phyloP scores from a whole-genome alignment of 139 green algal species.

The Pedinophyceae sp. region DNA sequence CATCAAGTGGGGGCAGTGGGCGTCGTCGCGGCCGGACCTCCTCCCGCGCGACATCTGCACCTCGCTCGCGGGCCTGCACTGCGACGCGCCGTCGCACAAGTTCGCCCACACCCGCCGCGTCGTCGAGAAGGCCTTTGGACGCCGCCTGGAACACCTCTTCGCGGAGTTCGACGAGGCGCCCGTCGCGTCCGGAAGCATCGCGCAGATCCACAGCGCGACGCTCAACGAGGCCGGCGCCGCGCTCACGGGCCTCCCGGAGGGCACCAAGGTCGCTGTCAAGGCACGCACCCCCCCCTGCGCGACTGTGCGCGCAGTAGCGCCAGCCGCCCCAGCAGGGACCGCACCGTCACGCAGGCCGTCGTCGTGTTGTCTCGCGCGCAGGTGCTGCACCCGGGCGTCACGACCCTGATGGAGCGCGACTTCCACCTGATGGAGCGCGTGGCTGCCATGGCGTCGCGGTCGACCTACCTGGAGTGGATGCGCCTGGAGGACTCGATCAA shows the following conservation, averaged over 20 bases:
- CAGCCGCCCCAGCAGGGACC: background rate
- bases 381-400: constrained; percentile 76
- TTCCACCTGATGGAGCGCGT: constrained; percentile 67
- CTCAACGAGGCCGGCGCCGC: constrained; percentile 41
- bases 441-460: constrained; percentile 20
- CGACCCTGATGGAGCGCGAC: constrained; percentile 57
- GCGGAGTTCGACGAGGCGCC: constrained; percentile 58
- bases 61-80: constrained; percentile 57
- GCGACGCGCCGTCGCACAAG: constrained; percentile 27
- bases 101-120: constrained; percentile 19
- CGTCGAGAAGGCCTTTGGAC: constrained; percentile 59
- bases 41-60: constrained; percentile 80
- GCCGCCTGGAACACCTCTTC: constrained; percentile 58
- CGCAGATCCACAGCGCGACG: constrained; percentile 71
- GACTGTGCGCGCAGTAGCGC: background rate
- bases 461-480: constrained; percentile 51
- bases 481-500: constrained; percentile 67
- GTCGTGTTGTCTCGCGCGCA: too few relatives aligned
- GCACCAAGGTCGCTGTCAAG: constrained; percentile 72
- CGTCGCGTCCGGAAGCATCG: constrained; percentile 82
- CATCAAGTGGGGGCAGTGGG: constrained; percentile 98
- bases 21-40: constrained; percentile 70
- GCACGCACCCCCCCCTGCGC: constrained; percentile 14
- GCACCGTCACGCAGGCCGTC: too few relatives aligned
- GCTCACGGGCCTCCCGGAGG: constrained; percentile 5